phyloP scores from a whole-genome alignment of 768 basidiomycete genomes.

The Thelephora aurantiotincta region DNA sequence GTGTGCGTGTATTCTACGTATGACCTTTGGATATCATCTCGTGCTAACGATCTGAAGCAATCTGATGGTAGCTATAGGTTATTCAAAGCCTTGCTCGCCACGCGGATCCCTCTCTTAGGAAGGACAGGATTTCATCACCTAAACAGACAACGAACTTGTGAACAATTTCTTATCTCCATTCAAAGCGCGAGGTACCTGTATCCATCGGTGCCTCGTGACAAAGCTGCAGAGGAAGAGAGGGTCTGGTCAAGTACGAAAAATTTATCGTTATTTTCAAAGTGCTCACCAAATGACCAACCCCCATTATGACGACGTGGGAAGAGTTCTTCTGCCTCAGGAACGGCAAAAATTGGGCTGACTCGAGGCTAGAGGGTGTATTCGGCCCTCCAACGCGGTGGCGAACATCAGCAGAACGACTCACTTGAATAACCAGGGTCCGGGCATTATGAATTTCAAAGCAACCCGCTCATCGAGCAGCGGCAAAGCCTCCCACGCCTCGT shows the following conservation, averaged over 20 bases:
- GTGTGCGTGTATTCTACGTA: too few species aligned
- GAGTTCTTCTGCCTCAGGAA: conserved; percentile 22
- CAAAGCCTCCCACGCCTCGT: conserved; percentile 25
- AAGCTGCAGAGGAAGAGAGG: neutral
- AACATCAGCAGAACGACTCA: conserved; percentile 12
- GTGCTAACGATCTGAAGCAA: too few species aligned
- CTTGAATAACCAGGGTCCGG: conserved; percentile 26
- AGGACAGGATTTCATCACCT: conserved; percentile 11
- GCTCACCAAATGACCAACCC: conserved; percentile 20
- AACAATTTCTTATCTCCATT: neutral
- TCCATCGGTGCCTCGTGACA: neutral
- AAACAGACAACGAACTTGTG: neutral
- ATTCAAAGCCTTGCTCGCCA: conserved; percentile 5
- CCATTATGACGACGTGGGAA: conserved; percentile 17
- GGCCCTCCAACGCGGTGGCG: neutral
- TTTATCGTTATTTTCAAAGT: conserved; percentile 14
- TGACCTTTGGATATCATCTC: too few species aligned
- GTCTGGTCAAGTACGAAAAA: neutral
- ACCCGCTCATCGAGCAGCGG: conserved; percentile 32
- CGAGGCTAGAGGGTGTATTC: neutral
- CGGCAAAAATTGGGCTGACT: conserved; percentile 9
- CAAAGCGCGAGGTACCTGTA: neutral
- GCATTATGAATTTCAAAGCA: conserved; percentile 40
- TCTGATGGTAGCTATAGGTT: too few species aligned
- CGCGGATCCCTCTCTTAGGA: conserved; percentile 5